A percentile compares a stretch with the other conserved stretches of the same genome.
phyloP scores from a whole-genome alignment of 306 rosid species.

The Pachyrhizus erosus region DNA sequence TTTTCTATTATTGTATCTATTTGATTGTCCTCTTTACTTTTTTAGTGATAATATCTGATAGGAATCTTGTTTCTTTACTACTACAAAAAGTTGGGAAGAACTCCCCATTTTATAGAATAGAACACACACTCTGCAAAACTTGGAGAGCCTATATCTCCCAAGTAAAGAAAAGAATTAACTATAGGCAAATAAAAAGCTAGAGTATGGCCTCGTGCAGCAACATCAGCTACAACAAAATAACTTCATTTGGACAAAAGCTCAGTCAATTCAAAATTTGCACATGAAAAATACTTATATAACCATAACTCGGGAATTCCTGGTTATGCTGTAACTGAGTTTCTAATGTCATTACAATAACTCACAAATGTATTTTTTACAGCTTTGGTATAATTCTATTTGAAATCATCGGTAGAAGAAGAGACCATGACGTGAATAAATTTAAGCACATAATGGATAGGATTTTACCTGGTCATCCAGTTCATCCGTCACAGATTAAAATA shows the following conservation, averaged over 20 bases:
- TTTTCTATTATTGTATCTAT: neutral
- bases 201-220: neutral
- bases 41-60: no score
- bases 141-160: no score
- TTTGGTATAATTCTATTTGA: slow-evolving; percentile 48
- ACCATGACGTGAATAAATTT: slow-evolving; percentile 40
- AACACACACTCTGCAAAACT: no score
- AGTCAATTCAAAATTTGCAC: slow-evolving; percentile 41
- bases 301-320: slow-evolving; percentile 38
- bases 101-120: no score
- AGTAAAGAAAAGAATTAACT: no score
- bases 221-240: neutral
- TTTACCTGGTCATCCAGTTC: neutral
- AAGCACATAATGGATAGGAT: slow-evolving; percentile 14
- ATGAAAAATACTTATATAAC: slow-evolving; percentile 38
- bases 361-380: slow-evolving; percentile 49
- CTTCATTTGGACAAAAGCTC: neutral
- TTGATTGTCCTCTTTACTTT: neutral
- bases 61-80: no score
- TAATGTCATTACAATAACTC: slow-evolving; percentile 46
- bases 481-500: neutral
- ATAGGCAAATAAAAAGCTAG: no score
- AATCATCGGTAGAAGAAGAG: slow-evolving; percentile 39
- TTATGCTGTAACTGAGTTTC: slow-evolving; percentile 47
- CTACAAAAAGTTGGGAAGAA: no score